A percentile compares a stretch with the other conserved stretches of the same genome.
Conservation (phyloP, 495 filamentous ascomycete species). For the Podospora comata region DNA sequence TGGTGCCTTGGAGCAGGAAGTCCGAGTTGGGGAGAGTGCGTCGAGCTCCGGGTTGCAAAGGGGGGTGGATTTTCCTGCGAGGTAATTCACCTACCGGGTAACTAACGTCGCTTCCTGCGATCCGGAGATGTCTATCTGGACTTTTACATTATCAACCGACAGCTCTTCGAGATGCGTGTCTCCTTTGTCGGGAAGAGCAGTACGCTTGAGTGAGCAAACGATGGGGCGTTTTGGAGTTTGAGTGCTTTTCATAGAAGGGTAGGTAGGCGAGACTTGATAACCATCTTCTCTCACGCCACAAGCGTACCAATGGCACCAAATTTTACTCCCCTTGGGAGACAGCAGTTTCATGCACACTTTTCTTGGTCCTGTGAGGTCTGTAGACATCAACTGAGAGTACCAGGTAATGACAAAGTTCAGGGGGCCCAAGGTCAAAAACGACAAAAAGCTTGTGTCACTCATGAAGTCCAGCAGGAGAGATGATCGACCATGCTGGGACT, state of each 20-base stretch:
- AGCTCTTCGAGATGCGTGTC: not conserved
- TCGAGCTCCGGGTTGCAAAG: conserved; percentile 42
- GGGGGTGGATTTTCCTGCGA: not conserved
- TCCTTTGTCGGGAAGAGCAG: not conserved
- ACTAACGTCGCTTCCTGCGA: too few relatives aligned
- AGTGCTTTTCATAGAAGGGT: not conserved
- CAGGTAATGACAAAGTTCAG: not conserved
- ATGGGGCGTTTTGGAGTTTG: not conserved
- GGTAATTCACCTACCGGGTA: not conserved
- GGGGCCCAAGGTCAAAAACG: not conserved
- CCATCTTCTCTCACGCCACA: not conserved
- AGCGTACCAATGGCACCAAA: not conserved
- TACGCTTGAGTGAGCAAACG: not conserved
- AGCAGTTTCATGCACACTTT: not conserved
- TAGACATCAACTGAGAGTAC: too few relatives aligned
- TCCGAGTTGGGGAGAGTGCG: conserved; percentile 57
- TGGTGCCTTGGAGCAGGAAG: conserved; percentile 48
- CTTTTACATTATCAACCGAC: not conserved
- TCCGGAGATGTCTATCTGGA: not conserved
- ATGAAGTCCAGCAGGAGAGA: not conserved
- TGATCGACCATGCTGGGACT: conserved; percentile 1
- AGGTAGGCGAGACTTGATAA: not conserved
- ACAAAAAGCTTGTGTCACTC: not conserved
- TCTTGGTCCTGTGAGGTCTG: not conserved
- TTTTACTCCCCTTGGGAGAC: not conserved